Base-by-base conservation (phyloP, 306 rosid species). In the Quercus wislizeni region DNA sequence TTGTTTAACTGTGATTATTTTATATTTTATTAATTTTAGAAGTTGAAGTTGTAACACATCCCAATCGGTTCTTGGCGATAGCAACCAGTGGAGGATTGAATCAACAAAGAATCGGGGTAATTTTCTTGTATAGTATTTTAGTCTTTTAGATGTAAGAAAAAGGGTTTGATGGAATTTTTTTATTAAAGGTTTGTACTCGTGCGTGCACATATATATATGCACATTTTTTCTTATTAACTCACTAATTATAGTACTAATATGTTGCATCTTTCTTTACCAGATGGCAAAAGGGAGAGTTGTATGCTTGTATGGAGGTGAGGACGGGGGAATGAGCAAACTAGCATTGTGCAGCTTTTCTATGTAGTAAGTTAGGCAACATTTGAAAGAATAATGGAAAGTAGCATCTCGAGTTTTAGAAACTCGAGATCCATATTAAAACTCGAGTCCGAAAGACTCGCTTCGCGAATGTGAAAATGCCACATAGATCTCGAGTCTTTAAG, bases 31-130 rank as follows among this genome's bases (percentile, higher is more conserved):
- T 51, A 55, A 55, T 78, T 75, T 87, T 90, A 93, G 99, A 86
- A 79, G 96, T 87, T 87, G 82, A 85, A 76, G 92, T 52, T 33
- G 55, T 86, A 23, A 90, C 93, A 0, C 85, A 28, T 25, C 81
- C 89, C 19, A 88, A 90, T 80, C 90, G 96, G 30, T 95, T 88
- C 78, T 85, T 95, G 92, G 75, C 89, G 75, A 95, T 95, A 78
- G 99, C 97, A 76, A 93, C 99, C 4, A 95, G 99, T 86, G 99
- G 99, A 85, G 98, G 99, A 73, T 89, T 95, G 88, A 93, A 95
- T 88, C 99, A 95, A 84, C 99, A 95, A 81, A 89, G 99, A 88
- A 95, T 98, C 31, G 99, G 99, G 92, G 99, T 95, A 89, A 55
- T 75, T 67, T 55, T 82, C 77, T 73, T 61, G 51, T 78, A 43